Evolutionary conservation across 345 rosid genomes (phyloP), one percentile per base, ranked within the genome.

Genomic region (Rhizophora mangle): DNA sequence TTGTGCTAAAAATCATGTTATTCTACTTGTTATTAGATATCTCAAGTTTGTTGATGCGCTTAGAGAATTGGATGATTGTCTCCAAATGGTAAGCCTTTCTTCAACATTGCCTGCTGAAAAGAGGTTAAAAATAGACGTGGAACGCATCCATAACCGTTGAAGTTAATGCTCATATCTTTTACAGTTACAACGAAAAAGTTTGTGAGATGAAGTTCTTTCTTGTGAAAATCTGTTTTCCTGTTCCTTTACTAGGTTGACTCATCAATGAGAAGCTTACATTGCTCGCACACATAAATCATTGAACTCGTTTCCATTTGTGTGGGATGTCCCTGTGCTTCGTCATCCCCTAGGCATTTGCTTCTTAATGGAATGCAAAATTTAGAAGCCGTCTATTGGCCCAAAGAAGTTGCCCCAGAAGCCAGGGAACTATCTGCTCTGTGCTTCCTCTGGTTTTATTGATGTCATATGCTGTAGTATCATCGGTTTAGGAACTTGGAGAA

Each of bases 261-360:
- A 90, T 77, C 97, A 92, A 66, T 95, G 99, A 97, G 98, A 92
- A 85, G 97, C 97, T 11, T 95, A 84, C 71, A 78, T 95, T 71
- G 84, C 88, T 13, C 96, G 88, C 34, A 81, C 76, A 31, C 96
- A 95, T 82, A 87, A 93, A 34, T 34, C 37, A 34, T 8, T 34
- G 10, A 8, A 34, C 37, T 7, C 9, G 2, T 34, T 34, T 34
- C 37, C 37, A 34, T 34, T 6, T 34, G 37, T 9, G 8, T 34
- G 37, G 36, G 37, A 34, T 34, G 1, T 34, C 2, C 37, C 8
- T 7, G 37, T 34, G 37, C 1, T 34, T 34, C 10, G 2, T 9
- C 37, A 1, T 9, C 1, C 10, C 8, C 37, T 34, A 34, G 1
- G 7, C 37, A 34, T 34, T 34, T 34, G 37, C 37, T 34, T 9